phyloP scores from a whole-genome alignment of 2,329 filamentous ascomycete genomes.

The Cladorrhinum sp. region DNA sequence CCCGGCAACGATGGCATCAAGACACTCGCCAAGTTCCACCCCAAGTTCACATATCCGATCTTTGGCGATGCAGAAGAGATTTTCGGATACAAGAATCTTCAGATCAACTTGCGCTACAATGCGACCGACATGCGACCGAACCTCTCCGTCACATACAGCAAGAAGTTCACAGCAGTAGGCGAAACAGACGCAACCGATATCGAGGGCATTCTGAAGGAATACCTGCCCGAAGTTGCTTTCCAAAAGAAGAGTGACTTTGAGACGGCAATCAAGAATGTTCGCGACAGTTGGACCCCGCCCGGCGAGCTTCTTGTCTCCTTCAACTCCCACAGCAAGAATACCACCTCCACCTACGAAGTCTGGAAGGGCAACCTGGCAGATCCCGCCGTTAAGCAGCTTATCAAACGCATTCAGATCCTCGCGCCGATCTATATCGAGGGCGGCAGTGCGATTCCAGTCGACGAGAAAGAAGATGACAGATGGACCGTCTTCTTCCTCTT shows the following conservation, averaged over 20 bases:
- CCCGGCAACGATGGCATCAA: conserved; percentile 47
- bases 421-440: conserved; percentile 90
- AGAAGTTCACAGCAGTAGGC: conserved; percentile 67
- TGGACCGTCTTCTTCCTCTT: conserved; percentile 94
- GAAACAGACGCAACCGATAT: conserved; percentile 70
- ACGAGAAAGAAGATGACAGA: conserved; percentile 70
- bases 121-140: conserved; percentile 74
- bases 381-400: conserved; percentile 63
- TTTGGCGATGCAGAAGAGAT: conserved; percentile 92
- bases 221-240: conserved; percentile 69
- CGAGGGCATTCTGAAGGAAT: conserved; percentile 58
- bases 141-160: conserved; percentile 66
- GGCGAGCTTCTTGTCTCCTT: conserved; percentile 68
- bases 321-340: conserved; percentile 49
- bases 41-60: conserved; percentile 84
- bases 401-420: conserved; percentile 79
- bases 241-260: conserved; percentile 61
- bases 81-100: conserved; percentile 81
- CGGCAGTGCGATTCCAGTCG: conserved; percentile 67
- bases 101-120: conserved; percentile 67
- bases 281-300: conserved; percentile 63
- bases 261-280: conserved; percentile 47
- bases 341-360: conserved; percentile 63
- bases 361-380: conserved; percentile 78
- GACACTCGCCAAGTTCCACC: conserved; percentile 69